Evolutionary conservation across 2,329 filamentous ascomycete species (phyloP).

Genomic region (Domatiomyces globalis): DNA sequence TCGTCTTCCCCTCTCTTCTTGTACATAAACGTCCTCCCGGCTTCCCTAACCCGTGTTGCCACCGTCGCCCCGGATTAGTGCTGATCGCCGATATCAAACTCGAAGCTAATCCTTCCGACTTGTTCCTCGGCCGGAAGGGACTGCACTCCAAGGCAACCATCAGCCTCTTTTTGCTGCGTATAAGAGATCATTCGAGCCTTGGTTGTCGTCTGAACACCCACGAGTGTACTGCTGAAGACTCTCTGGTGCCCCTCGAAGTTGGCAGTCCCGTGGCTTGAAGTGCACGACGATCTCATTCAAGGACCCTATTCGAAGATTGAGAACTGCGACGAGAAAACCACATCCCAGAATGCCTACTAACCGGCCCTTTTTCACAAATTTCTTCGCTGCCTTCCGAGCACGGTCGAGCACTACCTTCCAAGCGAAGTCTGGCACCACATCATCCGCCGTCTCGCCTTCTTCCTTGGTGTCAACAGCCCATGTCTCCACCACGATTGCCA

Average conservation of each 20-base stretch:
- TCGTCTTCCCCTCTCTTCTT: background rate
- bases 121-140: background rate
- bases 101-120: background rate
- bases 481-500: conserved; percentile 24
- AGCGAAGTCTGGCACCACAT: conserved; percentile 33
- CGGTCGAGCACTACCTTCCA: conserved; percentile 43
- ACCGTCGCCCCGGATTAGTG: background rate
- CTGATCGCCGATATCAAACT: background rate
- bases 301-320: background rate
- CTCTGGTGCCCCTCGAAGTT: background rate
- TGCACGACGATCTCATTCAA: background rate
- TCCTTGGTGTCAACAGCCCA: conserved; percentile 24
- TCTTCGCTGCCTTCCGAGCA: conserved; percentile 53
- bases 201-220: background rate
- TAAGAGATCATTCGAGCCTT: background rate
- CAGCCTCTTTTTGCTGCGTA: background rate
- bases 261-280: background rate
- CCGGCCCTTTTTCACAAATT: conserved; percentile 52
- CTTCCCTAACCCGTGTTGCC: background rate
- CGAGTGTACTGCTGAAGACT: background rate
- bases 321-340: background rate
- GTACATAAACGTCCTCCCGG: background rate
- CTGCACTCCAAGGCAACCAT: no score
- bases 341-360: conserved; percentile 42
- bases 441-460: conserved; percentile 20